Conservation (phyloP, 352 stramenopile genomes). For the Phytophthora sansomeana region DNA sequence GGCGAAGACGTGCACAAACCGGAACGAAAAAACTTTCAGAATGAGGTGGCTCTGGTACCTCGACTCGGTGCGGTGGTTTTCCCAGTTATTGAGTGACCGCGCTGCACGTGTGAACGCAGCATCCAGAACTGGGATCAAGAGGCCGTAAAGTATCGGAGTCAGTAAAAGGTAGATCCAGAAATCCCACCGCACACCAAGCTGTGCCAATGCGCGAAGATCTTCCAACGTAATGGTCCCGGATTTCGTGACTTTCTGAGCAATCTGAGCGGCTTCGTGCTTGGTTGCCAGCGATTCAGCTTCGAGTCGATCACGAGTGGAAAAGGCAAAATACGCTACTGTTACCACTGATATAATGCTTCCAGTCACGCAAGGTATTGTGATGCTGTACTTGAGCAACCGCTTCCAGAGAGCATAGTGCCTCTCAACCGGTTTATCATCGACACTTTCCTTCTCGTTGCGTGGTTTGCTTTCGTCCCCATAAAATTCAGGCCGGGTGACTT, state of each 20-base stretch:
- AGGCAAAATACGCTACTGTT: conserved; percentile 66
- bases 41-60: conserved; percentile 94
- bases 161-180: conserved; percentile 91
- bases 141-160: conserved; percentile 87
- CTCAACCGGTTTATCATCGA: conserved; percentile 17
- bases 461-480: conserved; percentile 48
- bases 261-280: conserved; percentile 45
- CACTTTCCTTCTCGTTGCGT: conserved; percentile 1
- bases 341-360: conserved; percentile 68
- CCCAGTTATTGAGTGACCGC: conserved; percentile 92
- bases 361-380: conserved; percentile 73
- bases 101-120: conserved; percentile 89
- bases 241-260: conserved; percentile 63
- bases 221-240: conserved; percentile 62
- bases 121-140: conserved; percentile 86
- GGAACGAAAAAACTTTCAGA: conserved; percentile 98
- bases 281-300: conserved; percentile 58
- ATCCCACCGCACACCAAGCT: conserved; percentile 72
- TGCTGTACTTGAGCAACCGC: conserved; percentile 74
- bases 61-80: conserved; percentile 92
- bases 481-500: conserved; percentile 88
- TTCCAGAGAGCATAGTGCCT: conserved; percentile 77
- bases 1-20: conserved; percentile 97
- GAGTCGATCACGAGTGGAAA: conserved; percentile 83
- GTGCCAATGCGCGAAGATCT: conserved; percentile 56